Evolutionary conservation across 2,329 filamentous ascomycete genomes (phyloP).

Genomic region (Penicillium sclerotiorum): DNA sequence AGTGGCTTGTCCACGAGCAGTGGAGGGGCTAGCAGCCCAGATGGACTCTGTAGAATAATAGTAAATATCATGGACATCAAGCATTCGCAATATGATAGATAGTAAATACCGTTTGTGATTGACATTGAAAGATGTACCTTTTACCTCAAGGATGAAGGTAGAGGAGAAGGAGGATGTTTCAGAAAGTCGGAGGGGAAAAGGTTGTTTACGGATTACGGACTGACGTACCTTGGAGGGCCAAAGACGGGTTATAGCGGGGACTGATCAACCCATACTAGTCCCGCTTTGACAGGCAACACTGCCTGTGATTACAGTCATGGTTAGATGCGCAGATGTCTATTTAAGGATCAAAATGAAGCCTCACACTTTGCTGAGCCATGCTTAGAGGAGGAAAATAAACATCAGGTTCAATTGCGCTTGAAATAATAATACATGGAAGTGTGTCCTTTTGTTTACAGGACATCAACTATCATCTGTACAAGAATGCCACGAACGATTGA

Average conservation of each 20-base stretch:
- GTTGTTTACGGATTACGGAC: constrained; percentile 27
- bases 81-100: too few relatives aligned
- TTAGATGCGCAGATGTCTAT: too few relatives aligned
- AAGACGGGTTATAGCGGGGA: constrained; percentile 4
- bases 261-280: neutral
- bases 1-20: constrained; percentile 82
- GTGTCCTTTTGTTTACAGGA: constrained; percentile 8
- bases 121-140: constrained; percentile 39
- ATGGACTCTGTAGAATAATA: constrained; percentile 61
- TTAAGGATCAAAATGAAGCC: too few relatives aligned
- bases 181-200: constrained; percentile 7
- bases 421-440: constrained; percentile 27
- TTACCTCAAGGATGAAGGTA: neutral
- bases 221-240: constrained; percentile 19
- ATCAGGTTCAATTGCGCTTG: constrained; percentile 14
- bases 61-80: neutral
- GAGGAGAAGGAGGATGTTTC: constrained; percentile 5
- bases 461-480: constrained; percentile 19
- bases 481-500: constrained; percentile 10
- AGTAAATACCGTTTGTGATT: constrained; percentile 50
- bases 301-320: neutral
- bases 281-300: constrained; percentile 1
- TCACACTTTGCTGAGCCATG: too few relatives aligned
- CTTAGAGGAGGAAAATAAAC: neutral
- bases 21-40: constrained; percentile 82